phyloP scores from a whole-genome alignment of 345 rosid genomes.

The Camelina laxa region DNA sequence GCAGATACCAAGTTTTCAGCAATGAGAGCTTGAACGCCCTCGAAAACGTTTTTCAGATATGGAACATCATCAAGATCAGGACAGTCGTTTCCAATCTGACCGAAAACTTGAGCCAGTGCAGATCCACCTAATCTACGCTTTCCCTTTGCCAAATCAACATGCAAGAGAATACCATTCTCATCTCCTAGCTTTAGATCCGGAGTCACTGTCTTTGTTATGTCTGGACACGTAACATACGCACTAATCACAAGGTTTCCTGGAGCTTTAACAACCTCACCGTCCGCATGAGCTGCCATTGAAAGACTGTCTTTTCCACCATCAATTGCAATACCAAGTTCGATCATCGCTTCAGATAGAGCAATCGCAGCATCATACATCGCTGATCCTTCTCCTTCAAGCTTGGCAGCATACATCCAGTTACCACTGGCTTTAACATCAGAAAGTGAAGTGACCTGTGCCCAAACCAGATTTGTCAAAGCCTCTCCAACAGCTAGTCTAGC shows the following conservation, averaged over 20 bases:
- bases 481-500: conserved; percentile 96
- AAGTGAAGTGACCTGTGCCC: conserved; percentile 90
- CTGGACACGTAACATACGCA: conserved; percentile 81
- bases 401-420: conserved; percentile 99
- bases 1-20: conserved; percentile 69
- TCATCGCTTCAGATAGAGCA: conserved; percentile 87
- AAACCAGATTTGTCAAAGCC: conserved; percentile 89
- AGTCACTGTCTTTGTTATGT: conserved; percentile 88
- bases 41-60: conserved; percentile 73
- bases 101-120: conserved; percentile 86
- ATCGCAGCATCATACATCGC: conserved; percentile 92
- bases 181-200: conserved; percentile 83
- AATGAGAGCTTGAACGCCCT: conserved; percentile 72
- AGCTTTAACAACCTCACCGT: conserved; percentile 85
- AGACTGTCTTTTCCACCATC: conserved; percentile 97
- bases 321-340: conserved; percentile 91
- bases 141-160: conserved; percentile 88
- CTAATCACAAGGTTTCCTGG: conserved; percentile 97
- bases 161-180: conserved; percentile 71
- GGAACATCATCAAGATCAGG: conserved; percentile 87
- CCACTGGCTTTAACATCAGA: conserved; percentile 96
- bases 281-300: conserved; percentile 90
- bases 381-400: conserved; percentile 95
- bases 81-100: conserved; percentile 81
- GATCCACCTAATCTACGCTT: conserved; percentile 88